Percentiles rank a stretch among this genome's conserved stretches.
phyloP scores from a whole-genome alignment of 192 early-diverging fungal species.

The Podochytrium sp. region DNA sequence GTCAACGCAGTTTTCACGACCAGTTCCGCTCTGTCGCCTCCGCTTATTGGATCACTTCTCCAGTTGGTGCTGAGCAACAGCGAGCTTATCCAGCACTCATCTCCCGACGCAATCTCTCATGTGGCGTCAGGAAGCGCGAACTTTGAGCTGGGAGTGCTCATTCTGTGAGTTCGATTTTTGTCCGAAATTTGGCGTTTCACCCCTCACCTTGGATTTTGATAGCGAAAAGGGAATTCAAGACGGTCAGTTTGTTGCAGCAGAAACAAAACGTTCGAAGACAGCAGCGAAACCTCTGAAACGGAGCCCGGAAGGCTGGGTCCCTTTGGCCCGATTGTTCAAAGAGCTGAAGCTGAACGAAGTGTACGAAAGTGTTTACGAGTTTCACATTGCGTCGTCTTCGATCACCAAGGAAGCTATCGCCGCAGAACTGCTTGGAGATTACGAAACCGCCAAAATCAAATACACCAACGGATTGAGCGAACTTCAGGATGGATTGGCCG shows the following conservation, averaged over 20 bases:
- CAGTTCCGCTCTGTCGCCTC: conserved; percentile 20
- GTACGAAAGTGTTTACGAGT: conserved; percentile 65
- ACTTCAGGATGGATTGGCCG: background rate
- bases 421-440: conserved; percentile 64
- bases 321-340: conserved; percentile 67
- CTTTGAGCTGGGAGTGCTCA: conserved; percentile 37
- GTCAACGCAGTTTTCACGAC: conserved; percentile 22
- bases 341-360: conserved; percentile 65
- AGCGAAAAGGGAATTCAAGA: conserved; percentile 38
- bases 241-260: background rate
- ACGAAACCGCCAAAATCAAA: conserved; percentile 48
- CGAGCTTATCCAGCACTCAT: background rate
- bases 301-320: conserved; percentile 54
- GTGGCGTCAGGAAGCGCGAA: conserved; percentile 46
- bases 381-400: conserved; percentile 51
- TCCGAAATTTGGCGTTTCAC: background rate
- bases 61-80: conserved; percentile 26
- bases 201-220: background rate
- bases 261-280: conserved; percentile 16
- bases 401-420: conserved; percentile 63
- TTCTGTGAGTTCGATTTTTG: conserved; percentile 30
- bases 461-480: conserved; percentile 30
- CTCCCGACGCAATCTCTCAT: conserved; percentile 3
- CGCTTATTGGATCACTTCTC: conserved; percentile 37
- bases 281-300: background rate